These are phyloP conservation scores for Spizellomyces punctatus DNA, from an alignment of 192 early-diverging fungal genomes.

Conservation along the genomic window DNA sequence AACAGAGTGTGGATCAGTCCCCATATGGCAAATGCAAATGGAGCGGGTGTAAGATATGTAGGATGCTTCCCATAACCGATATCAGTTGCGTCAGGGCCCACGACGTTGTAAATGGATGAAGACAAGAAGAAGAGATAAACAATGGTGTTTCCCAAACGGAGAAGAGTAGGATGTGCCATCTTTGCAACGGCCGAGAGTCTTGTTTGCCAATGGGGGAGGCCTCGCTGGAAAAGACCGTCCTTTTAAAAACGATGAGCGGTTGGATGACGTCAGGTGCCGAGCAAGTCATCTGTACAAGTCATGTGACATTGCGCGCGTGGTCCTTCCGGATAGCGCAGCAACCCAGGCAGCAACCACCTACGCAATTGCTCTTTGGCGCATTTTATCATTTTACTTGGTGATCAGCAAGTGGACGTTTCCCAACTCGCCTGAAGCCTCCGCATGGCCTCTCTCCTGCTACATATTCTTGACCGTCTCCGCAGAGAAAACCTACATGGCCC, in stretches of 20 bases:
- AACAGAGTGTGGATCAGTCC: constrained; percentile 64
- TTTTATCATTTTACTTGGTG: too few species aligned
- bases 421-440: too few species aligned
- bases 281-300: too few species aligned
- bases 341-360: too few species aligned
- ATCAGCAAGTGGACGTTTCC: too few species aligned
- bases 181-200: background rate
- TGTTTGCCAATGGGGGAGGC: too few species aligned
- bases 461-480: constrained; percentile 57
- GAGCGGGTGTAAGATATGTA: constrained; percentile 69
- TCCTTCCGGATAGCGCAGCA: too few species aligned
- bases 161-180: constrained; percentile 23
- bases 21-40: constrained; percentile 64
- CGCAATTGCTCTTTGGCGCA: too few species aligned
- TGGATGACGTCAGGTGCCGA: too few species aligned
- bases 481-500: constrained; percentile 66
- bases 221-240: too few species aligned
- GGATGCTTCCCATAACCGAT: constrained; percentile 40
- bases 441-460: constrained; percentile 47
- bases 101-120: constrained; percentile 55
- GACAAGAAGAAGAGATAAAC: constrained; percentile 67
- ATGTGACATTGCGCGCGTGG: too few species aligned
- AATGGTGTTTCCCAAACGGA: constrained; percentile 54
- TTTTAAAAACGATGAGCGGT: too few species aligned
- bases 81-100: constrained; percentile 40